Evolutionary conservation across 495 filamentous ascomycete species (phyloP).

Genomic region (Lichina pygmaea): DNA sequence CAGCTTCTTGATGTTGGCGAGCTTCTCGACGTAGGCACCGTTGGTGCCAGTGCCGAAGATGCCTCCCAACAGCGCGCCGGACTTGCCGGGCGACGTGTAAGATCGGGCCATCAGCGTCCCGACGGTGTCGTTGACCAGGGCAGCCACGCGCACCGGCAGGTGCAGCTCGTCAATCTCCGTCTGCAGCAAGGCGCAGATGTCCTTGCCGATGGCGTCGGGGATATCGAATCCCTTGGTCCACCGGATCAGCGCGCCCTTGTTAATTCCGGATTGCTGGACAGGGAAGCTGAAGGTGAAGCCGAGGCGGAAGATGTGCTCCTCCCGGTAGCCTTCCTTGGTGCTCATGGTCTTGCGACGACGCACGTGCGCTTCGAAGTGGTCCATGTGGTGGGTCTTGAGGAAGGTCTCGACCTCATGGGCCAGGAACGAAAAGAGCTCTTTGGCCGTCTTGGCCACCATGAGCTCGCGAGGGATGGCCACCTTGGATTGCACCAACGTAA

Average conservation of each 20-base stretch:
- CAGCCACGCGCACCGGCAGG: constrained; percentile 77
- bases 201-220: constrained; percentile 69
- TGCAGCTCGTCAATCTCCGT: constrained; percentile 66
- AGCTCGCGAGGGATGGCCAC: constrained; percentile 68
- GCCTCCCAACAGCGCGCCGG: constrained; percentile 62
- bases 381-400: constrained; percentile 62
- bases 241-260: constrained; percentile 71
- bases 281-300: constrained; percentile 98
- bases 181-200: constrained; percentile 79
- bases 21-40: constrained; percentile 69
- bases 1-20: constrained; percentile 36
- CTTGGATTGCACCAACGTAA: constrained; percentile 75
- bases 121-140: constrained; percentile 91
- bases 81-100: constrained; percentile 36
- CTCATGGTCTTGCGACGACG: constrained; percentile 27
- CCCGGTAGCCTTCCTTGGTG: constrained; percentile 22
- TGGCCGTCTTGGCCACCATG: constrained; percentile 67
- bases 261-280: constrained; percentile 78
- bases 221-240: constrained; percentile 99
- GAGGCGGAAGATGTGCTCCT: constrained; percentile 59
- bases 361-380: constrained; percentile 54
- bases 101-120: constrained; percentile 94
- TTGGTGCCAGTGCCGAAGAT: constrained; percentile 89
- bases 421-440: constrained; percentile 79
- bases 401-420: constrained; percentile 78